Percentiles rank a stretch among this genome's conserved stretches.
phyloP scores from a whole-genome alignment of 441 rosid genomes.

The Pelargonium citronellum region DNA sequence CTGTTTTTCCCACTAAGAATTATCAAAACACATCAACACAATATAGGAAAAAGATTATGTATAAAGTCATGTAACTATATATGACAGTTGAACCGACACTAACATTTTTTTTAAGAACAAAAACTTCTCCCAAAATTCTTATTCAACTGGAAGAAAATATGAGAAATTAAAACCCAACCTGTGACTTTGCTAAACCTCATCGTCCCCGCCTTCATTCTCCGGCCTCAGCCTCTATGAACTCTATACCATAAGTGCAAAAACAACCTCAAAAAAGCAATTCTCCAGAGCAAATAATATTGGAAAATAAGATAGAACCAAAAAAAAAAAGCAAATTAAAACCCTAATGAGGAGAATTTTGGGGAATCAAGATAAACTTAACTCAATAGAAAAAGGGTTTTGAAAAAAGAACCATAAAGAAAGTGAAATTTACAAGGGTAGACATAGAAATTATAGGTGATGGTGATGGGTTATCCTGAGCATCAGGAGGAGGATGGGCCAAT shows the following conservation, averaged over 20 bases:
- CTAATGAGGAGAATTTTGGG: constrained; percentile 28
- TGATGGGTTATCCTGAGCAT: constrained; percentile 46
- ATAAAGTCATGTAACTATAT: constrained; percentile 20
- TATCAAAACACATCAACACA: constrained; percentile 14
- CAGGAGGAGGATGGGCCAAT: constrained; percentile 31
- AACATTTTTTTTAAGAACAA: neutral
- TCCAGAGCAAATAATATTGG: neutral
- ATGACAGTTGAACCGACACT: constrained; percentile 37
- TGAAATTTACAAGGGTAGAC: constrained; percentile 33
- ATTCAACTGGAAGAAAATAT: neutral
- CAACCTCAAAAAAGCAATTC: neutral
- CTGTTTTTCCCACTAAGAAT: too few species aligned
- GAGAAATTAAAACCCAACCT: constrained; percentile 23
- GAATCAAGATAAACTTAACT: constrained; percentile 18
- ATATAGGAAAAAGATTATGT: constrained; percentile 22
- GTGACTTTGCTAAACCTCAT: constrained; percentile 20
- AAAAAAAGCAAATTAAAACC: neutral
- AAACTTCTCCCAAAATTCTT: constrained; percentile 8
- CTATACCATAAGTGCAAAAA: neutral
- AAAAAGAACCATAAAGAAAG: constrained; percentile 2
- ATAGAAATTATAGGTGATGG: constrained; percentile 47
- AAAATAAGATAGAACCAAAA: neutral
- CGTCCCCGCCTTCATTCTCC: neutral
- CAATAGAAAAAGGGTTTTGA: constrained; percentile 6
- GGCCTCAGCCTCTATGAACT: too few species aligned